phyloP scores from a whole-genome alignment of 495 filamentous ascomycete genomes.

The Hypoxylon trugodes region DNA sequence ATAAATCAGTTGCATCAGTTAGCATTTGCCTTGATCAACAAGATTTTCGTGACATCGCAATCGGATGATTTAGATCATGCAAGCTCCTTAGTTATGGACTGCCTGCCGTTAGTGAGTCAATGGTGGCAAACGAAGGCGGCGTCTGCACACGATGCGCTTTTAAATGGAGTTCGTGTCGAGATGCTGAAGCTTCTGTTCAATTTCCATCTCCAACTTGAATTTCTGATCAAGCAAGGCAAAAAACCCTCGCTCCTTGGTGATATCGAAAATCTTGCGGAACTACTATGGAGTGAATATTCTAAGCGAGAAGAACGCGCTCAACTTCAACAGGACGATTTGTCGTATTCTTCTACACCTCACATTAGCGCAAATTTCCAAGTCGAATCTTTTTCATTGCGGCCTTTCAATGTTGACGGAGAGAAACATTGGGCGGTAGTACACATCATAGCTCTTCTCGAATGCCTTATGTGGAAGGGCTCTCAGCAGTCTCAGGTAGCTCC shows the following conservation, averaged over 20 bases:
- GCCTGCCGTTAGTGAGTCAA: slow-evolving; percentile 74
- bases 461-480: slow-evolving; percentile 49
- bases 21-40: slow-evolving; percentile 79
- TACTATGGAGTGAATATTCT: slow-evolving; percentile 76
- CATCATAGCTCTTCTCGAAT: slow-evolving; percentile 58
- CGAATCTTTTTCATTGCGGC: slow-evolving; percentile 57
- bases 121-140: slow-evolving; percentile 77
- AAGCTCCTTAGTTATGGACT: slow-evolving; percentile 60
- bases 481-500: slow-evolving; percentile 35
- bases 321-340: slow-evolving; percentile 78
- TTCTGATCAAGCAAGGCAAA: slow-evolving; percentile 38
- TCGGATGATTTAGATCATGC: slow-evolving; percentile 73
- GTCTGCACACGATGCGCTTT: slow-evolving; percentile 73
- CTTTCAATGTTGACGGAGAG: slow-evolving; percentile 56
- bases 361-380: slow-evolving; percentile 45
- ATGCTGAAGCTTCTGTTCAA: slow-evolving; percentile 75
- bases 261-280: slow-evolving; percentile 64
- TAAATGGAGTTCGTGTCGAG: slow-evolving; percentile 65
- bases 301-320: slow-evolving; percentile 73
- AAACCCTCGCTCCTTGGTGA: slow-evolving; percentile 44
- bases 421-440: slow-evolving; percentile 64
- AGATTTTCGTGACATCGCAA: slow-evolving; percentile 68
- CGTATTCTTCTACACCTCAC: slow-evolving; percentile 58
- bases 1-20: slow-evolving; percentile 70
- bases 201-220: slow-evolving; percentile 66